Conservation (phyloP, 78 protist genomes). For the Dictyostelium capitatum region DNA sequence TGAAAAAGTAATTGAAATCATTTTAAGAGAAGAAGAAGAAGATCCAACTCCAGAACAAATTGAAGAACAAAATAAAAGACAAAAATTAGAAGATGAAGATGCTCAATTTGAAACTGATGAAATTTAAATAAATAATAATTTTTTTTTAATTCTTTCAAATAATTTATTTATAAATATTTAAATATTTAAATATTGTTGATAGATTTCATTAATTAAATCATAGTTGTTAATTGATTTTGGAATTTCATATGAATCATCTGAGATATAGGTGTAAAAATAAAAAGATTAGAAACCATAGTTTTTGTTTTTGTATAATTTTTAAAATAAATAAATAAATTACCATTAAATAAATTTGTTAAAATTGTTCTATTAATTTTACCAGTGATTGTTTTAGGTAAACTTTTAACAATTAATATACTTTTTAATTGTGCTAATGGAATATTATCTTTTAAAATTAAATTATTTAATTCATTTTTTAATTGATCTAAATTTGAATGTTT, state of each 20-base stretch:
- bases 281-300: too few relatives aligned
- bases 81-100: conserved; percentile 36
- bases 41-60: conserved; percentile 9
- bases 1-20: conserved; percentile 59
- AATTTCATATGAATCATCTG: too few relatives aligned
- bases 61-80: not conserved
- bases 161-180: too few relatives aligned
- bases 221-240: too few relatives aligned
- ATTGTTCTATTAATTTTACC: not conserved
- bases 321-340: not conserved
- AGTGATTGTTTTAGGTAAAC: conserved; percentile 12
- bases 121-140: not conserved
- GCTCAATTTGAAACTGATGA: conserved; percentile 34
- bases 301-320: too few relatives aligned
- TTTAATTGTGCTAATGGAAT: not conserved
- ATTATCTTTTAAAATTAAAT: not conserved
- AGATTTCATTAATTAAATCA: too few relatives aligned
- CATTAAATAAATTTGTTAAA: not conserved
- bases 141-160: too few relatives aligned
- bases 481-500: not conserved
- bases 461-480: not conserved
- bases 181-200: too few relatives aligned
- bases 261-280: too few relatives aligned
- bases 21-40: conserved; percentile 75
- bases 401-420: not conserved